Percentiles rank a stretch among this genome's conserved stretches.
Conservation (phyloP, 352 stramenopile genomes). For the Phytophthora sp. region DNA sequence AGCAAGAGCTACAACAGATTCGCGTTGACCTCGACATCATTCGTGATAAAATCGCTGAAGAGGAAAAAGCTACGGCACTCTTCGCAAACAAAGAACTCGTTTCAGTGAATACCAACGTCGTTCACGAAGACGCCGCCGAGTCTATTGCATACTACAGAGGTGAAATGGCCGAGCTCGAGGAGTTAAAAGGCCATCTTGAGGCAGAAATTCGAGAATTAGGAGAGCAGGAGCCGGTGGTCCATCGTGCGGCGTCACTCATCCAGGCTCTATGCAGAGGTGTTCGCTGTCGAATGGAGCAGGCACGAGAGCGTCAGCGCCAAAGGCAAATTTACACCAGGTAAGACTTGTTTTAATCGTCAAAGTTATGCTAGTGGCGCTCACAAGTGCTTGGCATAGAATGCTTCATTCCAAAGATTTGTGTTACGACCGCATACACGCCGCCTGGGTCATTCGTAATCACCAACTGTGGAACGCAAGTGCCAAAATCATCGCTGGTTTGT, state of each 20-base stretch:
- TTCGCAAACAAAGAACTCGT: conserved; percentile 18
- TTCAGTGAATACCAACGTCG: conserved; percentile 31
- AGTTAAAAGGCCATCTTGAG: conserved; percentile 4
- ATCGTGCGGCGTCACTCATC: conserved; percentile 38
- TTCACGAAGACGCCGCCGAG: conserved; percentile 41
- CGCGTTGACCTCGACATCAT: conserved; percentile 23
- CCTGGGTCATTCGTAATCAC: conserved; percentile 22
- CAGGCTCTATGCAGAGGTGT: conserved; percentile 34
- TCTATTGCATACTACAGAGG: conserved; percentile 36
- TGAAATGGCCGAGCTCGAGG: conserved; percentile 36
- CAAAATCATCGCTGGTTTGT: conserved; percentile 28
- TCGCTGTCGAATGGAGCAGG: conserved; percentile 10
- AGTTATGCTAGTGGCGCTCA: no score
- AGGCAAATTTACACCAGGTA: conserved; percentile 20
- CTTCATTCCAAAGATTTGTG: conserved; percentile 44
- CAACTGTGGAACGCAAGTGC: conserved; percentile 26
- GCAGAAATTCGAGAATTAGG: conserved; percentile 11
- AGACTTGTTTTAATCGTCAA: neutral
- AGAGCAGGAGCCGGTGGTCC: conserved; percentile 27
- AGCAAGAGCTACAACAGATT: conserved; percentile 19
- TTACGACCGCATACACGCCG: conserved; percentile 49
- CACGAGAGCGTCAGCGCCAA: conserved; percentile 4
- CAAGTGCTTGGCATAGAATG: conserved; percentile 19
- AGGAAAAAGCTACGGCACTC: conserved; percentile 24
- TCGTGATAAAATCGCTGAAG: conserved; percentile 3